phyloP scores from a whole-genome alignment of 2,329 filamentous ascomycete species.

The Tolypocladium amazonense region DNA sequence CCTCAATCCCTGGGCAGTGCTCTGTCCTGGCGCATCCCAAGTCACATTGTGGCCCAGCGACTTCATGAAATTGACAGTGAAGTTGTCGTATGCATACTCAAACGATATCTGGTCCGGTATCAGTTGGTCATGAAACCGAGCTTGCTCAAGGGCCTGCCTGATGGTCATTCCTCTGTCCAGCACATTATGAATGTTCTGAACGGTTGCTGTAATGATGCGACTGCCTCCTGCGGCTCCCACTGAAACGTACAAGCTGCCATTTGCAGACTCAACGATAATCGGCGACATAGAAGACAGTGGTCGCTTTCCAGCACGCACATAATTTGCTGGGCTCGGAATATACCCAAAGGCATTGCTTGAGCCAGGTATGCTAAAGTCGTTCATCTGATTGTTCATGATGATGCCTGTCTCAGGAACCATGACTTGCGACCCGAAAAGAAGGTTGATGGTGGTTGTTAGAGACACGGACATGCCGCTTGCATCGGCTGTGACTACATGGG shows the following conservation, averaged over 20 bases:
- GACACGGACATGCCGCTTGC: constrained; percentile 60
- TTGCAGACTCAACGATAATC: constrained; percentile 61
- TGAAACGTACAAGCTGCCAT: constrained; percentile 59
- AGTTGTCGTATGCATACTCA: constrained; percentile 63
- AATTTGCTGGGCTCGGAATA: constrained; percentile 64
- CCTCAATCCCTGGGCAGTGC: constrained; percentile 63
- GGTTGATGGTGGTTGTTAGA: constrained; percentile 72
- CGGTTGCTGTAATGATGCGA: constrained; percentile 71
- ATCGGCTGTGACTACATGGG: constrained; percentile 59
- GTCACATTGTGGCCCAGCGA: constrained; percentile 63
- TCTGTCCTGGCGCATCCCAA: constrained; percentile 55
- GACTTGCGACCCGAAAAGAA: constrained; percentile 65
- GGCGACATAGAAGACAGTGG: constrained; percentile 71
- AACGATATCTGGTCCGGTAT: constrained; percentile 58
- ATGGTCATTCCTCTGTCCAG: constrained; percentile 56
- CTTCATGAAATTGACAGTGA: constrained; percentile 55
- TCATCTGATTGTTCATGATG: constrained; percentile 55
- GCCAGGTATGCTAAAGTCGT: constrained; percentile 70
- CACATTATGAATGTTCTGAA: constrained; percentile 68
- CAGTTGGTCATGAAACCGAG: constrained; percentile 75
- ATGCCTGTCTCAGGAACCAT: constrained; percentile 75
- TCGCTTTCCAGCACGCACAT: constrained; percentile 63
- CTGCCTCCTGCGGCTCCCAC: constrained; percentile 75
- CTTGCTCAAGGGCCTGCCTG: constrained; percentile 51
- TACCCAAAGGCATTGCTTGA: constrained; percentile 67